A percentile compares a stretch with the other conserved stretches of the same genome.
phyloP scores from a whole-genome alignment of 768 basidiomycete genomes.

The Podaxis sp. region DNA sequence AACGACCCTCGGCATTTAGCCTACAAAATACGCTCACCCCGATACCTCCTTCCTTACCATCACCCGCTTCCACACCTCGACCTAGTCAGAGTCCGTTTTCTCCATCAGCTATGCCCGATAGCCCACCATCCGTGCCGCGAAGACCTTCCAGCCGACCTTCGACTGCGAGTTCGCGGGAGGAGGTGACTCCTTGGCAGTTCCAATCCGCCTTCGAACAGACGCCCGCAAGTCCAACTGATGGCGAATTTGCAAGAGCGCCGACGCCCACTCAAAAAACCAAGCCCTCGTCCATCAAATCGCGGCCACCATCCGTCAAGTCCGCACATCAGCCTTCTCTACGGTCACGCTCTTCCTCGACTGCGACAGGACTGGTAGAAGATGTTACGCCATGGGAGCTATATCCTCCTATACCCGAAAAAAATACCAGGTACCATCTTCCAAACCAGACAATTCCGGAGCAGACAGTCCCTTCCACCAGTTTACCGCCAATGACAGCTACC shows the following conservation, averaged over 20 bases:
- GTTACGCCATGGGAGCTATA: conserved; percentile 32
- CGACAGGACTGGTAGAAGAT: conserved; percentile 23
- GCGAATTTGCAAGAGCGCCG: conserved; percentile 5
- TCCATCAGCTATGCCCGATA: conserved; percentile 4
- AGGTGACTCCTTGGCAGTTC: conserved; percentile 14
- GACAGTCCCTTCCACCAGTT: conserved; percentile 1
- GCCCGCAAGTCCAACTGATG: not conserved
- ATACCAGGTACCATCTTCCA: conserved; percentile 6
- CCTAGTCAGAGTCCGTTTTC: conserved; percentile 29
- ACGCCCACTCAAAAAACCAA: conserved; percentile 15
- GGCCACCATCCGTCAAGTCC: conserved; percentile 3
- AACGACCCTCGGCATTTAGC: conserved; percentile 27
- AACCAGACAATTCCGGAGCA: not conserved
- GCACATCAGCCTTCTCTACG: conserved; percentile 13
- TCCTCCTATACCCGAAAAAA: conserved; percentile 15
- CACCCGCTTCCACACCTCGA: conserved; percentile 19
- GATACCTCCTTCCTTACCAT: conserved; percentile 9
- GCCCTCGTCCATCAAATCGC: conserved; percentile 12
- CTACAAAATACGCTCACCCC: conserved; percentile 12
- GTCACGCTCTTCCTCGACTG: conserved; percentile 16
- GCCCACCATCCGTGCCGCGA: conserved; percentile 5
- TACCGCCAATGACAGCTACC: conserved; percentile 8
- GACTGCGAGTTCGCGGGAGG: conserved; percentile 19
- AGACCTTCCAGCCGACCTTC: conserved; percentile 19
- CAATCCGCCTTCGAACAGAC: conserved; percentile 4